Conservation (phyloP, 2,329 filamentous ascomycete genomes). For the Trichoderma sp. region DNA sequence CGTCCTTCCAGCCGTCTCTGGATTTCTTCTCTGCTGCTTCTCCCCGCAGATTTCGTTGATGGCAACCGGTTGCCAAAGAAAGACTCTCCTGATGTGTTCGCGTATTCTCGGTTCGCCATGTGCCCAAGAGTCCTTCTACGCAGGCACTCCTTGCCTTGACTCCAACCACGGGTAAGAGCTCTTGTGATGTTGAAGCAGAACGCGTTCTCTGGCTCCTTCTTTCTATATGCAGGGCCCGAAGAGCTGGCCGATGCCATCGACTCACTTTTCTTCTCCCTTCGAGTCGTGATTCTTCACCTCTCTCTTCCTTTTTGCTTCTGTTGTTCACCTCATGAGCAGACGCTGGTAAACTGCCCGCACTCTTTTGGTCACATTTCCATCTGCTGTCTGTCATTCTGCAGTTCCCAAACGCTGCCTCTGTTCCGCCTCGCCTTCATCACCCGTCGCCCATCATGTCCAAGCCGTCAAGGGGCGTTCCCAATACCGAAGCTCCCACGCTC, state of each 20-base stretch:
- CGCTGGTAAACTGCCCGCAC: not conserved
- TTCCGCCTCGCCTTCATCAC: not conserved
- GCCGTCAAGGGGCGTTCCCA: constrained; percentile 6
- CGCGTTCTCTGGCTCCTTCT: constrained; percentile 2
- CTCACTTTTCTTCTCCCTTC: not conserved
- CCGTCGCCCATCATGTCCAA: constrained; percentile 27
- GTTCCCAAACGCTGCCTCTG: not conserved
- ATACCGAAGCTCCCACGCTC: constrained; percentile 24
- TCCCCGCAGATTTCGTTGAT: not conserved
- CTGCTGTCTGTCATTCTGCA: not conserved
- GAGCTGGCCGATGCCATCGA: not conserved
- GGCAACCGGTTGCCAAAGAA: not conserved
- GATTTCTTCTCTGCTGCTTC: not conserved
- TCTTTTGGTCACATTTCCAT: not conserved
- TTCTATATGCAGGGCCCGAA: not conserved
- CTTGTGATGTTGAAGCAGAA: not conserved
- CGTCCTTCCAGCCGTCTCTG: not conserved
- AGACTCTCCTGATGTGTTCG: not conserved
- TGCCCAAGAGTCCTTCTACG: not conserved
- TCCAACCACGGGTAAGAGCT: not conserved
- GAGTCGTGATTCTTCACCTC: not conserved
- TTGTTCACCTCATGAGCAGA: not conserved
- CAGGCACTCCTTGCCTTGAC: not conserved
- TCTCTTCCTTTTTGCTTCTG: not conserved
- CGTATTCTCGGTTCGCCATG: not conserved